Conservation (phyloP, 371 early-diverging fungal species). For the Syncephalastrum sp. region DNA sequence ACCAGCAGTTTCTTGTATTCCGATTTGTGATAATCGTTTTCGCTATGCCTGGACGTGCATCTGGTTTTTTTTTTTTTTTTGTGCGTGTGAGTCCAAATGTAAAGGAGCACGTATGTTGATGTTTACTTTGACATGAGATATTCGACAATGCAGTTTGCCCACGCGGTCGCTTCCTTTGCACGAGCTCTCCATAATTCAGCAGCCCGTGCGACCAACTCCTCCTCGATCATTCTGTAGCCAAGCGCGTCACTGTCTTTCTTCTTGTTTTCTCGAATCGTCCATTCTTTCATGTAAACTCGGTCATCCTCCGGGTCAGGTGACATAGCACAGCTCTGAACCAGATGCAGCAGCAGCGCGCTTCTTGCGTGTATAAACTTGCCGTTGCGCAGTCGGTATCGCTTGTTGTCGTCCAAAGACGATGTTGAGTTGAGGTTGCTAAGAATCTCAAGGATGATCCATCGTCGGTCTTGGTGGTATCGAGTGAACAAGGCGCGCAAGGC, state of each 20-base stretch:
- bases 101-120: not conserved
- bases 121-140: constrained; percentile 60
- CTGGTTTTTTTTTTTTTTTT: constrained; percentile 22
- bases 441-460: constrained; percentile 85
- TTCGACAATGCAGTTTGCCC: constrained; percentile 62
- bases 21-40: too few relatives aligned
- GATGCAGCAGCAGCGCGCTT: constrained; percentile 78
- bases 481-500: constrained; percentile 62
- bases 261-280: constrained; percentile 29
- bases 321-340: constrained; percentile 70
- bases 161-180: constrained; percentile 59
- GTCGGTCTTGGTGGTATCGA: constrained; percentile 61
- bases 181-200: constrained; percentile 34
- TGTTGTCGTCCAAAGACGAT: constrained; percentile 49
- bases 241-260: constrained; percentile 27
- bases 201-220: constrained; percentile 19
- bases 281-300: constrained; percentile 35
- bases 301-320: constrained; percentile 21
- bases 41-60: constrained; percentile 39
- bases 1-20: constrained; percentile 79
- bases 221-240: constrained; percentile 19
- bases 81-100: not conserved
- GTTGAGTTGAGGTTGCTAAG: constrained; percentile 68
- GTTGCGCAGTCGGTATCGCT: constrained; percentile 60
- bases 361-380: constrained; percentile 74